A percentile compares a stretch with the other conserved stretches of the same genome.
phyloP scores from a whole-genome alignment of 2,329 filamentous ascomycete genomes.

The Colletotrichum sp. region DNA sequence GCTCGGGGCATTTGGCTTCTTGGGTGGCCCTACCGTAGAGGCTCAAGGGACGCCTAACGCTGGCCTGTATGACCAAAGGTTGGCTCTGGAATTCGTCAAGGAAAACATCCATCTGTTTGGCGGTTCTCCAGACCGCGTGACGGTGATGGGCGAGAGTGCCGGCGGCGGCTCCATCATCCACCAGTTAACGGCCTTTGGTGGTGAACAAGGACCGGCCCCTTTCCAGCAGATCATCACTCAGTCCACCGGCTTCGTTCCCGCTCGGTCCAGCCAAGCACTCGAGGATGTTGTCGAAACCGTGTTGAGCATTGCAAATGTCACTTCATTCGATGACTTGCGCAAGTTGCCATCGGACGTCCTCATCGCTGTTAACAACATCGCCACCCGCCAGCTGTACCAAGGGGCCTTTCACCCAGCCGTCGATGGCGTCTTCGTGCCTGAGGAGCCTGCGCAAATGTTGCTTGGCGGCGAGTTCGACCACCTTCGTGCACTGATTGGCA shows the following conservation, averaged over 20 bases:
- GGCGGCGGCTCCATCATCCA: background rate
- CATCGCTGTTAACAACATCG: background rate
- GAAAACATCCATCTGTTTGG: background rate
- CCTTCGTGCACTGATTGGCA: background rate
- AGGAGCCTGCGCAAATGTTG: background rate
- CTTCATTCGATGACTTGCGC: background rate
- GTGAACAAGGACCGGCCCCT: background rate
- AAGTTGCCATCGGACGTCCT: background rate
- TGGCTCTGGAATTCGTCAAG: background rate
- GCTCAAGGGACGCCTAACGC: background rate
- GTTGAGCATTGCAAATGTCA: background rate
- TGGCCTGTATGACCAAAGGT: background rate
- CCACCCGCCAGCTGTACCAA: background rate
- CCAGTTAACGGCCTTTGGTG: background rate
- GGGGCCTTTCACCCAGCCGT: background rate
- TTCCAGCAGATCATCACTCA: background rate
- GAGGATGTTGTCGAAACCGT: background rate
- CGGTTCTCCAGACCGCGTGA: background rate
- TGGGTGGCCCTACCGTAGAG: background rate
- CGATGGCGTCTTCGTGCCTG: background rate
- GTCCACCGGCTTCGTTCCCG: background rate
- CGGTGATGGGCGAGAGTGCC: background rate
- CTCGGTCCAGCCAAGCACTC: background rate
- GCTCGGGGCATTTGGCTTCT: background rate
- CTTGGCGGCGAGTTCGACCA: fast-evolving